Evolutionary conservation across 1,284 basidiomycete genomes (phyloP).

Genomic region (Naganishia cerealis): DNA sequence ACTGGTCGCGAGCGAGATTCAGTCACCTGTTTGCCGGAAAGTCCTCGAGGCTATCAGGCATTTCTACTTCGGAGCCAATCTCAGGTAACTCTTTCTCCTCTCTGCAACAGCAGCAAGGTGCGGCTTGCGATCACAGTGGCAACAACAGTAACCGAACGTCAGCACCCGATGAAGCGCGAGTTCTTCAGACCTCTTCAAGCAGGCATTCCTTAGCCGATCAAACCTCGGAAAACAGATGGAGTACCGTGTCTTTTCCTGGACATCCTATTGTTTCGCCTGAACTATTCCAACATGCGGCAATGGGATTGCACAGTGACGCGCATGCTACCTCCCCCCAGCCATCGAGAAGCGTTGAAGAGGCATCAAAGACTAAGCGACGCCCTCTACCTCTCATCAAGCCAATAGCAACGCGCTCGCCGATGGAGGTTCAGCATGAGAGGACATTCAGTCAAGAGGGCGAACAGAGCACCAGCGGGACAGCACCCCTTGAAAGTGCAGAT

Average conservation of each 20-base stretch:
- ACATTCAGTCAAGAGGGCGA: background rate
- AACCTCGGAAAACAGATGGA: constrained; percentile 8
- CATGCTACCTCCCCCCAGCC: background rate
- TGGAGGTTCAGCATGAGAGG: constrained; percentile 4
- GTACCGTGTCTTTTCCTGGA: constrained; percentile 14
- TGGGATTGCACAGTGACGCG: background rate
- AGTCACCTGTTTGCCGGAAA: constrained; percentile 15
- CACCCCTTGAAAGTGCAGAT: background rate
- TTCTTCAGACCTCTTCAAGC: background rate
- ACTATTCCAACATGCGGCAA: constrained; percentile 8
- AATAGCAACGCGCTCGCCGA: background rate
- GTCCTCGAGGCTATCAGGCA: background rate
- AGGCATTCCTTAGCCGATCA: background rate
- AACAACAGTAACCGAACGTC: background rate
- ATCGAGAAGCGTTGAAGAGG: background rate
- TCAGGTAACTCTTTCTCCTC: constrained; percentile 21
- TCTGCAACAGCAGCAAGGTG: constrained; percentile 12
- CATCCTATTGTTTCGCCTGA: constrained; percentile 16
- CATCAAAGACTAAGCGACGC: background rate
- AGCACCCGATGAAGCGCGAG: background rate
- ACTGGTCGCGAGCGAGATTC: constrained; percentile 1
- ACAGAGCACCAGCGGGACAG: background rate
- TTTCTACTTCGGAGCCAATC: background rate
- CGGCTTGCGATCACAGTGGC: background rate
- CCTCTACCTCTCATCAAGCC: constrained; percentile 3